Evolutionary conservation across 306 rosid genomes (phyloP).

Genomic region (Rubus parviflorus): DNA sequence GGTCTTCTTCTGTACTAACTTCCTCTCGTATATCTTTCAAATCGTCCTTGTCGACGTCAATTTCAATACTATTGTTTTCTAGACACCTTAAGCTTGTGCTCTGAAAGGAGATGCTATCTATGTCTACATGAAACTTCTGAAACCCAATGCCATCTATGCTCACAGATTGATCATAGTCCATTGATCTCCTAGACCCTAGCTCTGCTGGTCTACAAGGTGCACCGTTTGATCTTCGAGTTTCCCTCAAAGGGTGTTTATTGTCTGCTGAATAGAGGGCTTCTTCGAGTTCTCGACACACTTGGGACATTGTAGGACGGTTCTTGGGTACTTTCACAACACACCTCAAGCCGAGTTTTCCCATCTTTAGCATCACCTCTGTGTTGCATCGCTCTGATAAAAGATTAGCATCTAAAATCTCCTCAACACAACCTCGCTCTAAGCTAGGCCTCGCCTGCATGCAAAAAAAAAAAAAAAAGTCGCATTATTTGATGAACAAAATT

Average conservation of each 20-base stretch:
- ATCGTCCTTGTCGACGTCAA: conserved; percentile 40
- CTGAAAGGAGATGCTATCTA: conserved; percentile 58
- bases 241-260: conserved; percentile 32
- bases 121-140: conserved; percentile 58
- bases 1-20: conserved; percentile 13
- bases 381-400: conserved; percentile 63
- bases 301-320: conserved; percentile 71
- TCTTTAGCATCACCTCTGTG: conserved; percentile 61
- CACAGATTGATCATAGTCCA: conserved; percentile 45
- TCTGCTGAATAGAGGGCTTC: conserved; percentile 48
- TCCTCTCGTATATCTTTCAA: conserved; percentile 30
- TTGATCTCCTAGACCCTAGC: conserved; percentile 13
- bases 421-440: conserved; percentile 58
- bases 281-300: conserved; percentile 63
- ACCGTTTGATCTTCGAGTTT: conserved; percentile 13
- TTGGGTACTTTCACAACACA: conserved; percentile 68
- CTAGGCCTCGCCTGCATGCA: conserved; percentile 72
- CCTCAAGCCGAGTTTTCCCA: conserved; percentile 69
- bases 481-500: not conserved
- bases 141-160: conserved; percentile 64
- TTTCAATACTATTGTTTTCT: conserved; percentile 52
- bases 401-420: conserved; percentile 70
- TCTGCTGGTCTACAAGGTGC: conserved; percentile 21
- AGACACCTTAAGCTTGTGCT: conserved; percentile 60
- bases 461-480: not conserved